These are phyloP conservation scores for Hypomyces perniciosus DNA, from an alignment of 2,329 filamentous ascomycete genomes.

Conservation along the genomic window DNA sequence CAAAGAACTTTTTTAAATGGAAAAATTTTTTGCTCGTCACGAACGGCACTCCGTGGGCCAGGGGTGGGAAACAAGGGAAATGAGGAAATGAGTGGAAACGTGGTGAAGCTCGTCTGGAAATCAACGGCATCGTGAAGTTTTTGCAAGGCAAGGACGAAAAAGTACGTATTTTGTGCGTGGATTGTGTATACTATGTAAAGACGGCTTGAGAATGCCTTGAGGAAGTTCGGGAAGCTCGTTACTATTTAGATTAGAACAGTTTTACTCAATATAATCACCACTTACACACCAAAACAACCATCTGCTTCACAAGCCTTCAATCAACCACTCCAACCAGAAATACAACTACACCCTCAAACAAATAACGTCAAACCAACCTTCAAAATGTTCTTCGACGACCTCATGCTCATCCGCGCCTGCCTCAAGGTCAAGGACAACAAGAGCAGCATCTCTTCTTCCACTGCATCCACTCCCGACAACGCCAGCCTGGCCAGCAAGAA, in stretches of 20 bases:
- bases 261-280: background rate
- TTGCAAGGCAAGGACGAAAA: background rate
- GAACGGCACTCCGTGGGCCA: background rate
- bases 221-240: background rate
- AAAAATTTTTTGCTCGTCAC: background rate
- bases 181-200: slow-evolving; percentile 2
- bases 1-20: background rate
- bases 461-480: slow-evolving; percentile 7
- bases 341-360: background rate
- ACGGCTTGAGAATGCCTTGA: background rate
- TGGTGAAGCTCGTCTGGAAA: slow-evolving; percentile 2
- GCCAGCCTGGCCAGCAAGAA: background rate
- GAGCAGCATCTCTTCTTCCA: background rate
- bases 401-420: slow-evolving; percentile 19
- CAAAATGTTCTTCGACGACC: slow-evolving; percentile 25
- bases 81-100: background rate
- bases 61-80: background rate
- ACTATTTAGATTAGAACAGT: background rate
- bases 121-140: slow-evolving; percentile 7
- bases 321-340: background rate
- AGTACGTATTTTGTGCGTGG: slow-evolving; percentile 3
- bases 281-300: background rate
- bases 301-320: background rate
- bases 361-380: background rate
- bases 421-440: background rate